Conservation (phyloP, 2,329 filamentous ascomycete genomes). For the Nigrograna mackinnonii region DNA sequence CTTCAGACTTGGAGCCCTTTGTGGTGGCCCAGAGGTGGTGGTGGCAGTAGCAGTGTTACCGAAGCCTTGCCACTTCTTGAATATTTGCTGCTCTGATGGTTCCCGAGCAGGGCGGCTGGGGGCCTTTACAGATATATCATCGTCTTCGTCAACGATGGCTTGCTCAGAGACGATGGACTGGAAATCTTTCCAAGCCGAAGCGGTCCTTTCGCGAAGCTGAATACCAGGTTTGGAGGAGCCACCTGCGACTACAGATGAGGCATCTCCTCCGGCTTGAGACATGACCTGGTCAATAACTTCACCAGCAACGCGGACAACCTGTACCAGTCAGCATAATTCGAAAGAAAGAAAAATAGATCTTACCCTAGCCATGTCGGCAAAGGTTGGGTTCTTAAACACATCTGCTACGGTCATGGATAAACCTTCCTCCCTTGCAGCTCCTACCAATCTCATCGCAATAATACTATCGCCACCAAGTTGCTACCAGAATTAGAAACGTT, state of each 20-base stretch:
- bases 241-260: conserved; percentile 15
- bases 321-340: conserved; percentile 8
- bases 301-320: conserved; percentile 37
- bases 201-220: conserved; percentile 19
- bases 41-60: conserved; percentile 2
- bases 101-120: conserved; percentile 8
- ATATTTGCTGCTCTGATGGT: conserved; percentile 14
- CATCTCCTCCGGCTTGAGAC: conserved; percentile 30
- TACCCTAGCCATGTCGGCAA: conserved; percentile 36
- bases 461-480: conserved; percentile 37
- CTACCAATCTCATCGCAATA: conserved; percentile 38
- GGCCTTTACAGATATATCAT: conserved; percentile 15
- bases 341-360: conserved; percentile 4
- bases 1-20: conserved; percentile 14
- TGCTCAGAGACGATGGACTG: conserved; percentile 34
- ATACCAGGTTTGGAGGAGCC: conserved; percentile 15
- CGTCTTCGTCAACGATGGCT: conserved; percentile 16
- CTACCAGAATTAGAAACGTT: conserved; percentile 3
- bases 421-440: conserved; percentile 34
- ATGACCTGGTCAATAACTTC: conserved; percentile 40
- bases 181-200: conserved; percentile 31
- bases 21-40: conserved; percentile 5
- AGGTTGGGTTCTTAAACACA: conserved; percentile 37
- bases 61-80: conserved; percentile 32
- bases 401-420: conserved; percentile 38